Evolutionary conservation across 331 rosid genomes (phyloP).

Genomic region (Acacia concinna): DNA sequence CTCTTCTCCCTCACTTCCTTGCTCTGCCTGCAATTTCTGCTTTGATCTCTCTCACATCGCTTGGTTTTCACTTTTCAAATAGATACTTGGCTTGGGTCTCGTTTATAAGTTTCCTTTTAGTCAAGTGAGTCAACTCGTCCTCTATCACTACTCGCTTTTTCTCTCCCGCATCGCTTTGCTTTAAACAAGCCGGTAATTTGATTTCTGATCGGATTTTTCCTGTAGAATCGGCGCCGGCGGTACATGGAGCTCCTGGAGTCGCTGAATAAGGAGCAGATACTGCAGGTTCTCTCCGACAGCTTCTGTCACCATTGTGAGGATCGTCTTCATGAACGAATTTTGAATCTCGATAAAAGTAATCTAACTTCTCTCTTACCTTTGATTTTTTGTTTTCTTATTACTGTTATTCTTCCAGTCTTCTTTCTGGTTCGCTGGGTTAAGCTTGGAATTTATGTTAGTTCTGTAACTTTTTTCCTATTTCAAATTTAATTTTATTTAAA

Average conservation of each 20-base stretch:
- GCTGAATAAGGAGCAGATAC: constrained; percentile 30
- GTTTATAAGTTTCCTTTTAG: background rate
- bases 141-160: background rate
- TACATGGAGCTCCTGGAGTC: constrained; percentile 27
- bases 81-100: background rate
- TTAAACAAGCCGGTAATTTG: background rate
- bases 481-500: background rate
- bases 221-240: background rate
- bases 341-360: constrained; percentile 20
- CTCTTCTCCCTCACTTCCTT: background rate
- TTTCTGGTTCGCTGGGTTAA: background rate
- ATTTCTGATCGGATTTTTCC: background rate
- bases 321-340: constrained; percentile 24
- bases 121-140: background rate
- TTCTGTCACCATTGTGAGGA: constrained; percentile 33
- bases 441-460: too few relatives aligned
- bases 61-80: background rate
- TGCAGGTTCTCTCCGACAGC: constrained; percentile 32
- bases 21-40: background rate
- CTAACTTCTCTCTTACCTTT: background rate
- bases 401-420: background rate
- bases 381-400: background rate
- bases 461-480: too few relatives aligned
- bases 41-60: background rate
- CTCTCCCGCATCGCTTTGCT: background rate